These are phyloP conservation scores for Phytophthora hybrid DNA, from an alignment of 352 stramenopile species.

Conservation along the genomic window DNA sequence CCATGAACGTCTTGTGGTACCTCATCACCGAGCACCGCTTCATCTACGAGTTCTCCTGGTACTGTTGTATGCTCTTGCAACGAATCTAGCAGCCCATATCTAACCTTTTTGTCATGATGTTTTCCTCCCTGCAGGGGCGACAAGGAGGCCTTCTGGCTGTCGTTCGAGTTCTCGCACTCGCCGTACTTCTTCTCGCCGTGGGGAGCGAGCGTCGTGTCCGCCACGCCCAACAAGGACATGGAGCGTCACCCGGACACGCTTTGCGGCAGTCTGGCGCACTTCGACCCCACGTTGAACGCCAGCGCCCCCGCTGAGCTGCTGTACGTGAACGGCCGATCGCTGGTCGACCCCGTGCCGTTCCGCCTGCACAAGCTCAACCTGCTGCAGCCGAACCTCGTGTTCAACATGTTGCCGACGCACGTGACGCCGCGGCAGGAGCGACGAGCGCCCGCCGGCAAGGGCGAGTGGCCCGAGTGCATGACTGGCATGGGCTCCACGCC, in stretches of 20 bases:
- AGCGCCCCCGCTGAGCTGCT: conserved; percentile 39
- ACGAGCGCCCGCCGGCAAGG: conserved; percentile 38
- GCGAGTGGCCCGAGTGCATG: conserved; percentile 61
- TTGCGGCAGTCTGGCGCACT: conserved; percentile 76
- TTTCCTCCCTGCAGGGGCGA: conserved; percentile 42
- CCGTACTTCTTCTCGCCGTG: conserved; percentile 76
- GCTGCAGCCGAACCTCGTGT: conserved; percentile 49
- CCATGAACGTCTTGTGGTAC: conserved; percentile 72
- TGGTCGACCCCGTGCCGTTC: conserved; percentile 54
- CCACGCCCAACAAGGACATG: conserved; percentile 62
- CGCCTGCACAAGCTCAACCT: conserved; percentile 37
- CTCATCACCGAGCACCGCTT: conserved; percentile 76
- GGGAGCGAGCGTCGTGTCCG: conserved; percentile 61
- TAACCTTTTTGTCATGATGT: conserved; percentile 6
- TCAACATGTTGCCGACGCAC: conserved; percentile 58
- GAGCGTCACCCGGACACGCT: conserved; percentile 62
- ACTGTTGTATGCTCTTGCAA: neutral
- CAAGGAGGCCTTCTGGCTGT: conserved; percentile 84
- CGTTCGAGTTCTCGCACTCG: conserved; percentile 60
- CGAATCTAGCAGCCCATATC: neutral
- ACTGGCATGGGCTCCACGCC: conserved; percentile 54
- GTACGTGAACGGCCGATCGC: conserved; percentile 54
- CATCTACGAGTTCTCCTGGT: conserved; percentile 68
- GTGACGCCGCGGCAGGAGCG: conserved; percentile 47
- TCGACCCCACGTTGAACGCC: conserved; percentile 43